Base-by-base conservation (phyloP, 768 basidiomycete genomes). In the Tricholoma saponaceum region DNA sequence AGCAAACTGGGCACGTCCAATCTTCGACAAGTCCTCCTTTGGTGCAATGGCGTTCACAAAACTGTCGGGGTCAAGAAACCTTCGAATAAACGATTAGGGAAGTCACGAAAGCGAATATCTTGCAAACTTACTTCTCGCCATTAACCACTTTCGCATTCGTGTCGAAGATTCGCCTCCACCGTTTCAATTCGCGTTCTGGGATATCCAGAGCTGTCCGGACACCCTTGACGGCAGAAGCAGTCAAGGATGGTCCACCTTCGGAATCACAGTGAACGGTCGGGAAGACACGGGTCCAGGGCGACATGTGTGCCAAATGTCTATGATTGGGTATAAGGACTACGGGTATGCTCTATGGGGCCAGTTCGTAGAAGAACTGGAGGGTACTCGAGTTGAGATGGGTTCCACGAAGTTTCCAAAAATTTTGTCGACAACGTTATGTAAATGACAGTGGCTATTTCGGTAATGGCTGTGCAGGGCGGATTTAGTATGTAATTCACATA, bases 21-120 rank as follows among this genome's bases (percentile, higher is more conserved):
- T 95, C 72, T 89, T 91, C 56, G 84, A 80, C 64, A 94, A 79
- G 77, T 96, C 94, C 32, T 83, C 85, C 50, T 82, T 82, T 2
- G 96, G 95, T 30, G 90, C 94, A 70, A 98, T 95, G 53, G 97
- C 95, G 70, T 92, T 92, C 64, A 98, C 89, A 72, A 99, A 99
- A 66, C 86, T 86, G 28, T 94, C 88, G 33, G 81, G 76, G 73
- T 93, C 90, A 49, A 99, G 80, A 70, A 84, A 96, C 73, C 95
- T 98, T 63, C 26, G 58, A 69, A 55, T 57, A 54, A 56, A 55
- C 30, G 2, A 56, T 53, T 51, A 54, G 54, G 51, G 50, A 56
- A 44, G 58, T 46, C 41, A 44, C 49, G 26, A 37, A 44, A 52
- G 55, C 41, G 32, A 35, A 50, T 46, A 57, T 47, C 50, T 33